Conservation (phyloP, 169 alveolate genomes). For the Eimeria zaria region DNA sequence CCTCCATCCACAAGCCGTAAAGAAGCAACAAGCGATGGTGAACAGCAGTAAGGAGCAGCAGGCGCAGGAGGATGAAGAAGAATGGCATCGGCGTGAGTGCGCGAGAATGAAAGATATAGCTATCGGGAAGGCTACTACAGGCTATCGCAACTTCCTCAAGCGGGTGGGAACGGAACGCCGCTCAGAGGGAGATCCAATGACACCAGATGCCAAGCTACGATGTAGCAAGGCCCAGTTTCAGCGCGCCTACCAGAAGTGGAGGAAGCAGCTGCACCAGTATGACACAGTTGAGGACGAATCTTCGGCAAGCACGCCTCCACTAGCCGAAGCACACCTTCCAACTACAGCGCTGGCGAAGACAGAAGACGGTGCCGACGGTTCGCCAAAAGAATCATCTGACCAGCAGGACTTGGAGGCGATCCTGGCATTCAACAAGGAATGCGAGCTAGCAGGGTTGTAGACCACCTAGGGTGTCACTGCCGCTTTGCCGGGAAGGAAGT, state of each 20-base stretch:
- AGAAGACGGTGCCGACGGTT: background rate
- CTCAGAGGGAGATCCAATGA: slow-evolving; percentile 87
- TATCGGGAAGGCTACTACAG: slow-evolving; percentile 89
- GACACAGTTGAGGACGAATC: slow-evolving; percentile 67
- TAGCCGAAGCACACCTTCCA: slow-evolving; percentile 64
- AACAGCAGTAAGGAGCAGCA: slow-evolving; percentile 77
- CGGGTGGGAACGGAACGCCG: slow-evolving; percentile 87
- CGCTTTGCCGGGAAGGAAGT: background rate
- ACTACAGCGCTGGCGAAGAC: background rate
- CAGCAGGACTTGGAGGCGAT: slow-evolving; percentile 76
- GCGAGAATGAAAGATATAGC: slow-evolving; percentile 90
- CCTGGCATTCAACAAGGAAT: slow-evolving; percentile 80
- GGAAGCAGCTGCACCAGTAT: slow-evolving; percentile 87
- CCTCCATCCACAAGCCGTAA: slow-evolving; percentile 65
- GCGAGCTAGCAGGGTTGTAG: slow-evolving; percentile 83
- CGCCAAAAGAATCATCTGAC: slow-evolving; percentile 9
- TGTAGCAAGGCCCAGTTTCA: slow-evolving; percentile 87
- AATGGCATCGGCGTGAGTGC: slow-evolving; percentile 83
- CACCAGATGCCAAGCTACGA: slow-evolving; percentile 88
- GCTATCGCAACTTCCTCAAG: slow-evolving; percentile 88
- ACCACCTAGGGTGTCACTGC: background rate
- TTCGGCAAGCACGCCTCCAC: slow-evolving; percentile 36
- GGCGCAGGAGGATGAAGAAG: slow-evolving; percentile 79
- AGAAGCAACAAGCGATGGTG: slow-evolving; percentile 64
- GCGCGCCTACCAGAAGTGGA: slow-evolving; percentile 87